A percentile compares a stretch with the other conserved stretches of the same genome.
Evolutionary conservation across 345 rosid genomes (phyloP).

Genomic region (Xanthoceras sorbifolium): DNA sequence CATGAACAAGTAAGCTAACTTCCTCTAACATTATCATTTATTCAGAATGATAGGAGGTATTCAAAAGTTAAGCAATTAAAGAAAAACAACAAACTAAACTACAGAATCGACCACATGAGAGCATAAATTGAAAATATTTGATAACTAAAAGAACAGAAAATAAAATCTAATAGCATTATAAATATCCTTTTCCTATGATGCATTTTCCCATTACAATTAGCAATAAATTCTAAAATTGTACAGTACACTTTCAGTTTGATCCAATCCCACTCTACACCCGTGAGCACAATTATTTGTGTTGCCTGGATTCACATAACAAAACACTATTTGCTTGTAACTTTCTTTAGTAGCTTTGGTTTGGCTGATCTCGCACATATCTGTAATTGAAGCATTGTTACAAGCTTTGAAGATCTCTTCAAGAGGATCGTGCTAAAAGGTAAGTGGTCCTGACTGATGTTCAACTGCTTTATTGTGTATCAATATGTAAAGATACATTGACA

Average conservation of each 20-base stretch:
- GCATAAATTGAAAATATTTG: background rate
- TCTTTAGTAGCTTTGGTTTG: too few relatives aligned
- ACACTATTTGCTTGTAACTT: too few relatives aligned
- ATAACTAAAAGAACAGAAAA: too few relatives aligned
- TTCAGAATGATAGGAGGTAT: background rate
- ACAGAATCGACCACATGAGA: background rate
- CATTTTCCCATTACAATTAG: background rate
- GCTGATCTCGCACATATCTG: too few relatives aligned
- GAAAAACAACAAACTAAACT: background rate
- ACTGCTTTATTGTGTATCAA: background rate
- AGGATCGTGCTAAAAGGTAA: too few relatives aligned
- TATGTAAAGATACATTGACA: background rate
- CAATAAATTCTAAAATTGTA: too few relatives aligned
- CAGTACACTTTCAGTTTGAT: background rate
- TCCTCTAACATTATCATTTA: background rate
- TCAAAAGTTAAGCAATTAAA: background rate
- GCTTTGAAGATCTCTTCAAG: too few relatives aligned
- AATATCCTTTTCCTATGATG: background rate
- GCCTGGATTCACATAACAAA: too few relatives aligned
- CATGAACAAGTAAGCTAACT: constrained; percentile 3
- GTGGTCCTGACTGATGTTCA: background rate
- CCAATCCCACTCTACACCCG: background rate
- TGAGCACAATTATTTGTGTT: too few relatives aligned
- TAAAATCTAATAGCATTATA: background rate
- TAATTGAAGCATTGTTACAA: too few relatives aligned